Base-by-base conservation (phyloP, 345 rosid species). In the Fremontodendron californicum region DNA sequence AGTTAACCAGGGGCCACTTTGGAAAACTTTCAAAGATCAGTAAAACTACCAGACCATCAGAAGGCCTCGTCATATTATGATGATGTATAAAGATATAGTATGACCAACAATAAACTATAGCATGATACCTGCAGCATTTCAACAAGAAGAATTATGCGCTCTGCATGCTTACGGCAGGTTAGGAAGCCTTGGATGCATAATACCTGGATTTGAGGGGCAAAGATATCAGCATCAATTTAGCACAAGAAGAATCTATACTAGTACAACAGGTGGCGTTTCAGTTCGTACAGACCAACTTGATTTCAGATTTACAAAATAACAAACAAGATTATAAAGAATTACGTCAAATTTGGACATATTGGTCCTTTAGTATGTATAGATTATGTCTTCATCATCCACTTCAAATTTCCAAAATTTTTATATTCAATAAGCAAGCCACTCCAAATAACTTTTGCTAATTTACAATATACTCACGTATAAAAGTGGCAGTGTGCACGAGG, bases 111-210 rank as follows among this genome's bases (percentile, higher is more conserved):
- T n/a, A 29, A 71, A 71, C 60, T 9, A 71, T 31, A 49, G 9
- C 31, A 55, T 18, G 64, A 78, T 82, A 94, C 99, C 99, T 94
- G 99, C 89, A 96, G 85, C 99, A 96, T 96, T 90, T 96, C 99
- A 79, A 92, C 95, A 54, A 96, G 95, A 70, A 96, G 96, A 82
- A 96, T 91, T 78, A 96, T 83, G 73, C 99, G 95, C 78, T 96
- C 99, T 0, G 97, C 99, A 78, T 96, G 99, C 87, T 96, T 96
- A 63, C 99, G 89, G 77, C 99, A 96, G 23, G 97, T 96, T 77
- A 96, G 90, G 85, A 96, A 96, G 60, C 99, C 99, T 88, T 96
- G 99, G 78, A 96, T 96, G 84, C 99, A 96, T 73, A 96, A 81
- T 75, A 96, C 99, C 99, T 96, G 81, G 57, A 73, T 75, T 79